Evolutionary conservation across 2,329 filamentous ascomycete genomes (phyloP).

Genomic region (Hypomyces rosellus): DNA sequence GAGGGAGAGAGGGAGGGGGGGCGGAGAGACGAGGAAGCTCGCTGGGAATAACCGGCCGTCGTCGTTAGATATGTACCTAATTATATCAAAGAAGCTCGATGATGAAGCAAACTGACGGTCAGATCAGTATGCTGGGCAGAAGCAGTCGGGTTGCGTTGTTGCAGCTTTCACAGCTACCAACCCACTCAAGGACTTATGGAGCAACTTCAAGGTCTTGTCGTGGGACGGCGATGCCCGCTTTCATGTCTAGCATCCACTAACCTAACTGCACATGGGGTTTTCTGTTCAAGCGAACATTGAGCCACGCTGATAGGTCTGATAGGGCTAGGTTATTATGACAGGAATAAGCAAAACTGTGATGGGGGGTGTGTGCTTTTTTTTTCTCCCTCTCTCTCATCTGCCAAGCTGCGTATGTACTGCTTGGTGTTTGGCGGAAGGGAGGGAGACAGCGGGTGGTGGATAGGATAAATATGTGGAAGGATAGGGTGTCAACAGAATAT

Average conservation of each 20-base stretch:
- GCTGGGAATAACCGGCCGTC: background rate
- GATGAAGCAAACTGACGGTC: conserved; percentile 8
- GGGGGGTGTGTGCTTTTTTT: background rate
- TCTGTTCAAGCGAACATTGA: conserved; percentile 6
- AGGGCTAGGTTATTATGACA: conserved; percentile 6
- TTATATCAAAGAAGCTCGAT: background rate
- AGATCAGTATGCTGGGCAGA: conserved; percentile 6
- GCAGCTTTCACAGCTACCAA: conserved; percentile 2
- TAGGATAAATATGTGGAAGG: no score
- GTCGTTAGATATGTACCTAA: background rate
- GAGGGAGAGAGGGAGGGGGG: background rate
- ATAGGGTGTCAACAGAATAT: no score
- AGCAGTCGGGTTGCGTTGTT: conserved; percentile 4
- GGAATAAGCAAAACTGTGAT: conserved; percentile 1
- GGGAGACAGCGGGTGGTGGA: no score
- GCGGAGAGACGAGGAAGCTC: background rate
- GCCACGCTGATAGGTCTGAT: conserved; percentile 11
- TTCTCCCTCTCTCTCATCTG: background rate
- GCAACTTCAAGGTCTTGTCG: background rate
- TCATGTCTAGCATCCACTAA: conserved; percentile 9
- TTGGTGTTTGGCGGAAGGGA: no score
- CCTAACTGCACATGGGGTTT: conserved; percentile 2
- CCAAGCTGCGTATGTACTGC: background rate
- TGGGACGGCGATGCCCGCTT: conserved; percentile 11
- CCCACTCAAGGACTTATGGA: conserved; percentile 5